Evolutionary conservation across 345 rosid species (phyloP), one percentile per base, ranked within the genome.

Genomic region (Erucastrum elatum): DNA sequence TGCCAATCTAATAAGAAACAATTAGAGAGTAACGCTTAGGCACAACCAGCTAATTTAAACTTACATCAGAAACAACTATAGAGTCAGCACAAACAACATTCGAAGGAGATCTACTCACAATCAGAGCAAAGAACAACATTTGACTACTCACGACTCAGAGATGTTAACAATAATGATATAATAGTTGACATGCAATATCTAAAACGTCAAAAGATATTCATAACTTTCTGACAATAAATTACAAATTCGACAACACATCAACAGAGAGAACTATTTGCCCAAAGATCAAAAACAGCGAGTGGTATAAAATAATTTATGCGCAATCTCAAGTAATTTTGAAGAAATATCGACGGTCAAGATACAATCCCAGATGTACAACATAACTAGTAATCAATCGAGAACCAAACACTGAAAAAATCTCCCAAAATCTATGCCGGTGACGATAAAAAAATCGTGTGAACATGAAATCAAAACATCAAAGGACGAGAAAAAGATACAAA

Each of bases 311-410:
- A 21, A 21, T 21, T 21, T 21, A 21, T 21, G 21, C 21, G 21
- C 21, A 21, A 21, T 21, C 21, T 21, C 21, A 21, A 21, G 21
- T 21, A 21, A 21, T 21, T 21, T 21, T 21, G 21, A 21, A 21
- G 21, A 21, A 9, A 17, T 11, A 53, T 11, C 12, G 35, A 70
- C 26, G 30, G 30, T 29, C 3, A 2, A 30, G 9, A 72, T 64
- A 41, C 44, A 56, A 25, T 30, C 39, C 56, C 26, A 66, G 64
- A 46, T 31, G 73, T 58, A 25, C 73, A 73, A 16, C 25, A 34
- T 6, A 68, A 8, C 34, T 25, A 0, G 1, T 21, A 73, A 67
- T 67, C 33, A 33, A 73, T 78, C 34, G 15, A 62, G 21, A 53
- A 53, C 9, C 25, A 62, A 60, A 51, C 4, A 68, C 5, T 21